A percentile compares a stretch with the other conserved stretches of the same genome.
Evolutionary conservation across 805 yeast genomes (phyloP).

Genomic region (Lachancea meyersii): DNA sequence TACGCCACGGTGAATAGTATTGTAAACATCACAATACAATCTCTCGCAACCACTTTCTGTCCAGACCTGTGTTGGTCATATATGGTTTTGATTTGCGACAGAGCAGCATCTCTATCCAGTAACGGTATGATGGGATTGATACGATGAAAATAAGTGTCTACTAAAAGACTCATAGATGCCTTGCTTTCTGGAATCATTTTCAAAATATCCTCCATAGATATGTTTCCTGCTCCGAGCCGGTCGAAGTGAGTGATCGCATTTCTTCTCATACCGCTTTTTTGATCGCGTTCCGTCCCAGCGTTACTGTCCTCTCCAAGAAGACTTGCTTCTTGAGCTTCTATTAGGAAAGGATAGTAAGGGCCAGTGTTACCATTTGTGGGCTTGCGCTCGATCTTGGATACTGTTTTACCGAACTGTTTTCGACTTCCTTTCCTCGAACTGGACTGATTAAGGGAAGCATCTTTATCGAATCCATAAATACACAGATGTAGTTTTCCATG

Average conservation of each 20-base stretch:
- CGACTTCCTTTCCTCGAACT: background rate
- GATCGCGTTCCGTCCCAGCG: background rate
- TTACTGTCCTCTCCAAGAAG: background rate
- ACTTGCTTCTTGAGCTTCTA: constrained; percentile 1
- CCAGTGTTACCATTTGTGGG: background rate
- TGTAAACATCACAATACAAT: constrained; percentile 16
- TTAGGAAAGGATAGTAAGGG: constrained; percentile 5
- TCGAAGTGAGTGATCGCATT: constrained; percentile 22
- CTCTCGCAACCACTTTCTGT: background rate
- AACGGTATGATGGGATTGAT: constrained; percentile 28
- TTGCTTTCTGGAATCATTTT: constrained; percentile 16
- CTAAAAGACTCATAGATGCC: constrained; percentile 12
- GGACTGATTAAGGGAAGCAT: background rate
- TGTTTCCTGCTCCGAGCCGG: constrained; percentile 6
- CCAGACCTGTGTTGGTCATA: constrained; percentile 9
- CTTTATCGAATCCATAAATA: constrained; percentile 20
- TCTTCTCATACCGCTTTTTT: constrained; percentile 11
- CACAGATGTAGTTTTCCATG: constrained; percentile 13
- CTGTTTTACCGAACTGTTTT: background rate
- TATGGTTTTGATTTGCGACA: constrained; percentile 8
- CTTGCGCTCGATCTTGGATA: background rate
- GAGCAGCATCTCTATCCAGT: constrained; percentile 12
- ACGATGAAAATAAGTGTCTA: constrained; percentile 19
- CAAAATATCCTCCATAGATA: constrained; percentile 15
- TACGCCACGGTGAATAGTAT: constrained; percentile 23